These are phyloP conservation scores for Lipomyces starkeyi DNA, from an alignment of 805 yeast genomes.

Conservation along the genomic window DNA sequence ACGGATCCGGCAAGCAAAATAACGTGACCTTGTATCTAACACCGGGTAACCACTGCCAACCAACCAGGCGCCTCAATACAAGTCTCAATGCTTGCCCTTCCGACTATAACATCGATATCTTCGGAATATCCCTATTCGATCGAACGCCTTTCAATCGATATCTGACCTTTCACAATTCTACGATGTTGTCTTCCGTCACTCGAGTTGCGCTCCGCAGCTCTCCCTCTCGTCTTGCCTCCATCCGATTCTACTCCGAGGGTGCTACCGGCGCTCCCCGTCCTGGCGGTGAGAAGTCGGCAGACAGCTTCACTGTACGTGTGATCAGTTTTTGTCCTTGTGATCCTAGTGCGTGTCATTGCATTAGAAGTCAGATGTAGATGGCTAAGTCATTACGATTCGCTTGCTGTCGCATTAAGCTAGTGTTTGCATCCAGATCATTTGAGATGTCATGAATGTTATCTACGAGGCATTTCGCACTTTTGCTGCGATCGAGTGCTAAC, in stretches of 20 bases:
- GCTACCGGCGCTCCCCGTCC: slow-evolving; percentile 66
- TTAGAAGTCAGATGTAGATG: not conserved
- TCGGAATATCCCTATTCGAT: not conserved
- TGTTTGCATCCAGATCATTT: not conserved
- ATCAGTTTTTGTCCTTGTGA: not conserved
- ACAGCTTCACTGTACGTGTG: slow-evolving; percentile 50
- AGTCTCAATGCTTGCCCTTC: not conserved
- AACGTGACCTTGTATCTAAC: not conserved
- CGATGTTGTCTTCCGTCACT: slow-evolving; percentile 28
- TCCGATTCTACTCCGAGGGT: slow-evolving; percentile 59
- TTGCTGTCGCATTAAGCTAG: not conserved
- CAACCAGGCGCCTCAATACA: not conserved
- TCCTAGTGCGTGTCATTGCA: slow-evolving; percentile 4
- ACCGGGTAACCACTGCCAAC: slow-evolving; percentile 24
- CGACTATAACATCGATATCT: not conserved
- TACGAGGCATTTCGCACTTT: not conserved
- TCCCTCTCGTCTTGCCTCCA: slow-evolving; percentile 32
- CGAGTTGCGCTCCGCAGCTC: slow-evolving; percentile 37
- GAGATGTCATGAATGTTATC: not conserved
- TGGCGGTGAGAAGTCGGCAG: slow-evolving; percentile 61
- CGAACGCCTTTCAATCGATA: not conserved
- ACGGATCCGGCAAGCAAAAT: not conserved
- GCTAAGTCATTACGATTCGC: not conserved
- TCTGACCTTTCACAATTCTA: slow-evolving; percentile 8
- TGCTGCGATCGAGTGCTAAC: not conserved